Percentiles rank a stretch among this genome's conserved stretches.
Evolutionary conservation across 352 stramenopile species (phyloP).

Genomic region (Blastocystis sp.): DNA sequence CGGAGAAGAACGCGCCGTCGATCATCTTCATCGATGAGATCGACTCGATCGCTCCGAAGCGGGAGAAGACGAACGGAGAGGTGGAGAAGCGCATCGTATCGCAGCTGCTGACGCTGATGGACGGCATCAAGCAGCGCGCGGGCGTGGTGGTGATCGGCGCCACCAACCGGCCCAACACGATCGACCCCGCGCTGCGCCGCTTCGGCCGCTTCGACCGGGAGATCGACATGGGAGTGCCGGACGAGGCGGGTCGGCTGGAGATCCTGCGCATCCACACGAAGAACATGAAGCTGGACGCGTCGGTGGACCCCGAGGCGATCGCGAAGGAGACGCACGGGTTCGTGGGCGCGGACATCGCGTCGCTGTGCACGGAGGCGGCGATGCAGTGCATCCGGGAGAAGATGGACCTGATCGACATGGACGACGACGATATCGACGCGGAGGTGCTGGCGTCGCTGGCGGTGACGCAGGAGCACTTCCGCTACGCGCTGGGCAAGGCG

Average conservation of each 20-base stretch:
- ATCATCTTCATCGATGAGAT: slow-evolving; percentile 99
- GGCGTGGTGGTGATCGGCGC: slow-evolving; percentile 93
- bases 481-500: slow-evolving; percentile 87
- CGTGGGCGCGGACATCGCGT: slow-evolving; percentile 95
- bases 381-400: slow-evolving; percentile 95
- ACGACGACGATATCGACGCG: slow-evolving; percentile 95
- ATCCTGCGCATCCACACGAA: slow-evolving; percentile 98
- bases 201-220: slow-evolving; percentile 96
- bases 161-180: slow-evolving; percentile 96
- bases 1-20: slow-evolving; percentile 95
- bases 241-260: slow-evolving; percentile 93
- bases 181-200: slow-evolving; percentile 90
- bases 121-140: slow-evolving; percentile 79
- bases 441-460: slow-evolving; percentile 95
- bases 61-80: slow-evolving; percentile 97
- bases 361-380: slow-evolving; percentile 86
- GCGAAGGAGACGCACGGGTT: slow-evolving; percentile 96
- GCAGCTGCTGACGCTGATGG: slow-evolving; percentile 96
- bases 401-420: slow-evolving; percentile 99
- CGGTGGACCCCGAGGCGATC: slow-evolving; percentile 92
- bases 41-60: slow-evolving; percentile 91
- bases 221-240: slow-evolving; percentile 96
- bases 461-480: slow-evolving; percentile 96
- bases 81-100: slow-evolving; percentile 94
- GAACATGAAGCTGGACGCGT: slow-evolving; percentile 98